Base-by-base conservation (phyloP, 768 basidiomycete genomes). In the Lactifluus volemus region DNA sequence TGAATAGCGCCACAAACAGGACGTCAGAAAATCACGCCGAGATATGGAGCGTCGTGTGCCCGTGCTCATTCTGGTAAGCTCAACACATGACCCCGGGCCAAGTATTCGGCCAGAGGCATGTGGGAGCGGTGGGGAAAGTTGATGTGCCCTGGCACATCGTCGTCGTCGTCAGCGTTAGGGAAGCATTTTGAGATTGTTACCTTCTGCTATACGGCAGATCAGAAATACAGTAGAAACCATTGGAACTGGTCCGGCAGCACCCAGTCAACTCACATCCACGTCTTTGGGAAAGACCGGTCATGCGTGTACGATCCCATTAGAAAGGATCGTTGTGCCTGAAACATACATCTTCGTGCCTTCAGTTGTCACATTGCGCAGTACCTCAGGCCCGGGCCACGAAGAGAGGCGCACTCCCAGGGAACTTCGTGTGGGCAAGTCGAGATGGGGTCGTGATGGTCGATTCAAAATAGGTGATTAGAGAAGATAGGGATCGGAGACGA, bases 321-420 rank as follows among this genome's bases (percentile, higher is more conserved):
- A 85, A 21, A 86, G 74, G 67, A 92, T 79, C 7, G 63, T 69
- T 12, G 65, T 67, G 48, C 77, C 77, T 6, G 65, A 63, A 30
- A 86, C 78, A 61, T 77, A 82, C 58, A 92, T 77, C 67, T 80
- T 81, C 90, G 92, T 92, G 67, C 88, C 78, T 47, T 77, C 78
- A 61, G 92, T 85, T 3, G 86, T 86, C 47, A 92, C 84, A 63
- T 88, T 76, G 12, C 81, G 81, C 14, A 93, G 76, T 41, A 93
- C 74, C 30, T 80, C 75, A 1, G 91, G 89, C 30, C 77, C 79
- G 4, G 84, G 82, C 25, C 25, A 49, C 76, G 70, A 1, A 85
- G 87, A 0, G 81, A 25, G 25, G 25, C 25, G 25, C 25, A 25
- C 25, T 25, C 25, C 25, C 79, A 3, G 90, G 91, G 67, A 92